Percentiles rank a stretch among this genome's conserved stretches.
phyloP scores from a whole-genome alignment of 1,284 basidiomycete genomes.

The Fistulina hepatica region DNA sequence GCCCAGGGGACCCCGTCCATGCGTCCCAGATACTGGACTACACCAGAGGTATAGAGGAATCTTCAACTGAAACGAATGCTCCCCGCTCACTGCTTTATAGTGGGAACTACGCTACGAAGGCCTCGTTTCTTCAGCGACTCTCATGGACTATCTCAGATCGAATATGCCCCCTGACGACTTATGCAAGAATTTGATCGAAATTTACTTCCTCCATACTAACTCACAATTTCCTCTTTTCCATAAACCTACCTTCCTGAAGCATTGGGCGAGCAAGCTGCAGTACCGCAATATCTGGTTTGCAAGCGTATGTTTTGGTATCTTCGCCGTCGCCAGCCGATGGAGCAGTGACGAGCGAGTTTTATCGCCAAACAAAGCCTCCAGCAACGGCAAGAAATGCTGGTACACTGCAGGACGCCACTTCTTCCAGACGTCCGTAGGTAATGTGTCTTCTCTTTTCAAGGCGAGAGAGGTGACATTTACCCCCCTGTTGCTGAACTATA shows the following conservation, averaged over 20 bases:
- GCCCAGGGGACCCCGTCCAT: too few species aligned
- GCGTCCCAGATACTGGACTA: too few species aligned
- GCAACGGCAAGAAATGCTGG: constrained; percentile 26
- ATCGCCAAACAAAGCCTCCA: constrained; percentile 21
- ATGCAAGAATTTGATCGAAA: constrained; percentile 41
- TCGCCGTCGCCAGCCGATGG: constrained; percentile 65
- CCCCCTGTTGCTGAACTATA: constrained; percentile 15
- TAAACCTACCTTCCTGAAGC: constrained; percentile 51
- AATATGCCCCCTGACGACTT: constrained; percentile 51
- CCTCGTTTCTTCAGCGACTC: constrained; percentile 25
- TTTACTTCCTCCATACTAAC: constrained; percentile 58
- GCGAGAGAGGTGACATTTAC: neutral
- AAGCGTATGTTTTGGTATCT: constrained; percentile 46
- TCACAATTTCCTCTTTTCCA: constrained; percentile 54
- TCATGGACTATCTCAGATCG: constrained; percentile 29
- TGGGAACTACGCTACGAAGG: constrained; percentile 54
- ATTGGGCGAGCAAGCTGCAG: constrained; percentile 45
- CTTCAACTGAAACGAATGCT: too few species aligned
- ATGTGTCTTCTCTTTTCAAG: constrained; percentile 12
- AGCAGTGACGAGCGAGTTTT: constrained; percentile 56
- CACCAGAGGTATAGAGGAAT: too few species aligned
- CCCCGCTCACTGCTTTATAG: too few species aligned
- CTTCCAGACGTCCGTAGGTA: constrained; percentile 43
- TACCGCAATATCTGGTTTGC: constrained; percentile 46
- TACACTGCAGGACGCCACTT: constrained; percentile 60